phyloP scores from a whole-genome alignment of 495 filamentous ascomycete species.

The Xylaria longipes region DNA sequence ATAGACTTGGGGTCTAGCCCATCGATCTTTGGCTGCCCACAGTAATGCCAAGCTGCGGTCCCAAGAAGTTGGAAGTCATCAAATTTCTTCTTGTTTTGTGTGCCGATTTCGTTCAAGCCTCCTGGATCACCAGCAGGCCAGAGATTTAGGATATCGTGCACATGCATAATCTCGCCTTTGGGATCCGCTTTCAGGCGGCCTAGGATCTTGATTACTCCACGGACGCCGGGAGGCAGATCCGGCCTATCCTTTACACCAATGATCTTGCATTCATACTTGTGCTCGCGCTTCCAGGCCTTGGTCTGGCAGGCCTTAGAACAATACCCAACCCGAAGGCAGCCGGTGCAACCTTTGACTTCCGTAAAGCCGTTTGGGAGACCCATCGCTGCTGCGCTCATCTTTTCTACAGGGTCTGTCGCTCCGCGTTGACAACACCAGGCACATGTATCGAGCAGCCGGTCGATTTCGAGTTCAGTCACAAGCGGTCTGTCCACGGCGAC shows the following conservation, averaged over 20 bases:
- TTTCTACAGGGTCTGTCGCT: constrained; percentile 19
- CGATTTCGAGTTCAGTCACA: constrained; percentile 23
- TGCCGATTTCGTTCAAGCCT: constrained; percentile 10
- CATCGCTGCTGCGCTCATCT: neutral
- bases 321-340: constrained; percentile 22
- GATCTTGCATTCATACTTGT: constrained; percentile 25
- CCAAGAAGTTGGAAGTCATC: constrained; percentile 17
- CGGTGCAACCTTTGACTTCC: constrained; percentile 24
- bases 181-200: constrained; percentile 17
- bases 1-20: constrained; percentile 7
- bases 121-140: constrained; percentile 19
- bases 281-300: constrained; percentile 26
- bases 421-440: constrained; percentile 26
- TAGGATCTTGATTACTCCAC: constrained; percentile 20
- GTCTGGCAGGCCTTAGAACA: constrained; percentile 25
- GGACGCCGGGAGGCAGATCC: constrained; percentile 19
- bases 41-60: constrained; percentile 14
- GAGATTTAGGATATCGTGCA: neutral
- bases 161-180: neutral
- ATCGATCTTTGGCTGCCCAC: constrained; percentile 1
- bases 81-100: constrained; percentile 18
- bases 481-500: constrained; percentile 23
- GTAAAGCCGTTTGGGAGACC: constrained; percentile 22
- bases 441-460: constrained; percentile 25
- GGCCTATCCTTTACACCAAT: constrained; percentile 5